These are phyloP conservation scores for Lipomyces lipofer DNA, from an alignment of 805 yeast genomes.

Conservation along the genomic window DNA sequence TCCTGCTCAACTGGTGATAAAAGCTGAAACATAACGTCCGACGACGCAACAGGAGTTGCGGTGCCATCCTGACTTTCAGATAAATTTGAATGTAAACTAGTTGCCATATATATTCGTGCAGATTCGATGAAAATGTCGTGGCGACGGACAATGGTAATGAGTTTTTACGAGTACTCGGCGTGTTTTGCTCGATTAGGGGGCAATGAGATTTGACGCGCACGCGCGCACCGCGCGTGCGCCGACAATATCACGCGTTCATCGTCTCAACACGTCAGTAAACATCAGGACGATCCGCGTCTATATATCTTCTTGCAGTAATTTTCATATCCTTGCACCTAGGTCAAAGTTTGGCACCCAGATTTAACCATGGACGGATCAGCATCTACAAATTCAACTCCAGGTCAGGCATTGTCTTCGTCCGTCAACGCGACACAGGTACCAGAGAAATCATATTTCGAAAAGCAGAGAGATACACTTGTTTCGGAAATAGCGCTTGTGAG, in stretches of 20 bases:
- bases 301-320: no score
- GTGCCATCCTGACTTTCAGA: not conserved
- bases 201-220: no score
- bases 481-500: slow-evolving; percentile 52
- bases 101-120: no score
- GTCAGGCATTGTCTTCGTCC: not conserved
- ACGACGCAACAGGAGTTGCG: not conserved
- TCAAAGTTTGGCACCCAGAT: no score
- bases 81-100: no score
- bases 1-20: slow-evolving; percentile 25
- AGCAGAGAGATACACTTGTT: slow-evolving; percentile 58
- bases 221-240: no score
- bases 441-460: slow-evolving; percentile 50
- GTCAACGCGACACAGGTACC: slow-evolving; percentile 1
- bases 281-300: not conserved
- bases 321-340: no score
- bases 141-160: slow-evolving; percentile 4
- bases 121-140: no score
- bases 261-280: no score
- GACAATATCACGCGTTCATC: no score
- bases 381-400: slow-evolving; percentile 2
- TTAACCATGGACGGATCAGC: not conserved
- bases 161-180: not conserved
- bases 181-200: not conserved
- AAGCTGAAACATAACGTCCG: slow-evolving; percentile 16